Percentiles rank a stretch among this genome's conserved stretches.
phyloP scores from a whole-genome alignment of 768 basidiomycete genomes.

The Kockovaella imperatae region DNA sequence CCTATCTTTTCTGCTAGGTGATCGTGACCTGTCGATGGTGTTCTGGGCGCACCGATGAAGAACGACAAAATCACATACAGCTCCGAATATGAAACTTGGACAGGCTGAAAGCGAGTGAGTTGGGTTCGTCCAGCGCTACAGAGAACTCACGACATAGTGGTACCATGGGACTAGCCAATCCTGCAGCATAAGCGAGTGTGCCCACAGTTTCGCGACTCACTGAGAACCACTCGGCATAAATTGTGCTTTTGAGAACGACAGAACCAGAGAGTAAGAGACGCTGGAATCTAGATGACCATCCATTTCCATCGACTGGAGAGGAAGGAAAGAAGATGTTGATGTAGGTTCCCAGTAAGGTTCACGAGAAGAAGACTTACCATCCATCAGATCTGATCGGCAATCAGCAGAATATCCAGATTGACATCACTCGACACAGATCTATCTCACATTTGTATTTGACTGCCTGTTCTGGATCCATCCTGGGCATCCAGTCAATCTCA shows the following conservation, averaged over 20 bases:
- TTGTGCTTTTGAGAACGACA: constrained; percentile 43
- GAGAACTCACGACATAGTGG: constrained; percentile 35
- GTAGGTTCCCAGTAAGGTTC: no score
- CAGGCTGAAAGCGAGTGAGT: constrained; percentile 13
- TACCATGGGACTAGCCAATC: constrained; percentile 39
- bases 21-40: constrained; percentile 4
- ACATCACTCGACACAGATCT: not conserved
- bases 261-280: constrained; percentile 41
- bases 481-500: constrained; percentile 34
- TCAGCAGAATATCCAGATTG: not conserved
- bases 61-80: constrained; percentile 27
- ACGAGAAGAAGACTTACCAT: constrained; percentile 12
- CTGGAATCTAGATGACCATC: constrained; percentile 44
- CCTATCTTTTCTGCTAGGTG: constrained; percentile 16
- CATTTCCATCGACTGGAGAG: constrained; percentile 44
- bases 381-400: constrained; percentile 8
- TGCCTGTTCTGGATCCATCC: constrained; percentile 36
- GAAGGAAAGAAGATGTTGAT: constrained; percentile 7
- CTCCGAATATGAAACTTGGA: constrained; percentile 25
- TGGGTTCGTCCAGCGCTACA: not conserved
- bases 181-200: not conserved
- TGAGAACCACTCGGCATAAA: constrained; percentile 44
- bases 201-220: constrained; percentile 3
- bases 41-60: constrained; percentile 26
- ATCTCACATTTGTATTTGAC: constrained; percentile 41